These are phyloP conservation scores for Penicillium coprophilum DNA, from an alignment of 495 filamentous ascomycete species.

Conservation along the genomic window DNA sequence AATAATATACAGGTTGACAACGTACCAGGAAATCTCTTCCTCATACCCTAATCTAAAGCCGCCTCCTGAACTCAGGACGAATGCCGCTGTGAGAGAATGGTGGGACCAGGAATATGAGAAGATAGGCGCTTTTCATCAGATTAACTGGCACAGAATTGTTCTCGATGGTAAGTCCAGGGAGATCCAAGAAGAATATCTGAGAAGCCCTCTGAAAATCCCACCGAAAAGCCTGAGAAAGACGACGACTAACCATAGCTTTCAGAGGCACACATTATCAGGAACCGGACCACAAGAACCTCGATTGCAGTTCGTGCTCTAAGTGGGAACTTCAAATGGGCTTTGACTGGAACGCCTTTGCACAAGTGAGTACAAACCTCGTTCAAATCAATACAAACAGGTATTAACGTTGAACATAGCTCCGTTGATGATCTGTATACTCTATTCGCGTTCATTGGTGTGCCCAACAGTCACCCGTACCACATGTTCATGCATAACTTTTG, in stretches of 20 bases:
- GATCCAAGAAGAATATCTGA: too few relatives aligned
- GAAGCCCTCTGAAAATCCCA: too few relatives aligned
- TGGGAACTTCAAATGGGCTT: conserved; percentile 56
- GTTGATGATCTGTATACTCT: background rate
- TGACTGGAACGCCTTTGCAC: conserved; percentile 62
- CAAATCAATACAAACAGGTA: too few relatives aligned
- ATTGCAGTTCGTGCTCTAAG: conserved; percentile 54
- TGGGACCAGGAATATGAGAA: background rate
- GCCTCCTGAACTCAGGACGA: background rate
- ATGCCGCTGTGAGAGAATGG: background rate
- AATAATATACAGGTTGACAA: background rate
- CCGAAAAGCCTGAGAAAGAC: too few relatives aligned
- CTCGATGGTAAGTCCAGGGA: background rate
- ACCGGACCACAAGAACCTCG: conserved; percentile 52
- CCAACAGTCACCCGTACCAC: background rate
- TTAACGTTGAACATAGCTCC: background rate
- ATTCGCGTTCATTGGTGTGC: background rate
- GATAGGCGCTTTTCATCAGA: background rate
- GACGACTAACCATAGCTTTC: too few relatives aligned
- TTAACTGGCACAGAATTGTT: background rate
- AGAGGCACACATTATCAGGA: conserved; percentile 63
- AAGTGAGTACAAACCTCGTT: conserved; percentile 43
- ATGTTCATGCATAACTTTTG: background rate
- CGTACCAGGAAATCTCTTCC: background rate
- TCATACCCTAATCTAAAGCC: background rate